Evolutionary conservation across 805 yeast genomes (phyloP), one percentile per base, ranked within the genome.

Genomic region (Candida michaelii): DNA sequence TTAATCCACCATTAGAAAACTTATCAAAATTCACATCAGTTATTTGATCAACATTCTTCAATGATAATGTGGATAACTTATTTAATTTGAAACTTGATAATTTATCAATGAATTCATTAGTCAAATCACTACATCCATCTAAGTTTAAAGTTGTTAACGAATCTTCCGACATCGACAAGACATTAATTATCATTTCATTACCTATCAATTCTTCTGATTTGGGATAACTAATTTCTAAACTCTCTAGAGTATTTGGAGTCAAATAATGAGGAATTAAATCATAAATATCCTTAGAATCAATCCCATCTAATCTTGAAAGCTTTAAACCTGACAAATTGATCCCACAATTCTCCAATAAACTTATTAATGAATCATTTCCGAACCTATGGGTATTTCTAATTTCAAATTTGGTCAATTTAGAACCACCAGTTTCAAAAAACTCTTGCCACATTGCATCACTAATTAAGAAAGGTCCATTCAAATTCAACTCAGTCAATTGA

Each of bases 381-480:
- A 93, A 82, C 42, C 98, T 71, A 58, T 91, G 96, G 1, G 97
- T 91, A 55, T 89, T 87, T 27, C 81, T 70, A 9, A 93, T 59
- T 47, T 82, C 82, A 50, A 93, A 79, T 33, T 69, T 66, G 17
- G 63, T 66, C 42, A 93, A 65, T 14, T 76, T 69, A 2, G 71
- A 60, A 1, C 85, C 86, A 47, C 77, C 67, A 1, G 56, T 49
- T 39, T 78, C 79, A 54, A 93, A 86, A 48, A 85, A 89, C 5
- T 68, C 73, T 49, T 79, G 78, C 99, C 99, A 93, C 43, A 81
- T 71, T 0, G 62, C 64, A 49, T 84, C 87, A 54, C 83, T 81
- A 35, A 93, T 82, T 50, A 93, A 65, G 58, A 93, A 93, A 0
- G 97, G 89, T 0, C 99, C 99, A 60, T 91, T 90, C 27, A 93